These are phyloP conservation scores for Paxillus ammoniavirescens DNA, from an alignment of 768 basidiomycete species.

Conservation along the genomic window DNA sequence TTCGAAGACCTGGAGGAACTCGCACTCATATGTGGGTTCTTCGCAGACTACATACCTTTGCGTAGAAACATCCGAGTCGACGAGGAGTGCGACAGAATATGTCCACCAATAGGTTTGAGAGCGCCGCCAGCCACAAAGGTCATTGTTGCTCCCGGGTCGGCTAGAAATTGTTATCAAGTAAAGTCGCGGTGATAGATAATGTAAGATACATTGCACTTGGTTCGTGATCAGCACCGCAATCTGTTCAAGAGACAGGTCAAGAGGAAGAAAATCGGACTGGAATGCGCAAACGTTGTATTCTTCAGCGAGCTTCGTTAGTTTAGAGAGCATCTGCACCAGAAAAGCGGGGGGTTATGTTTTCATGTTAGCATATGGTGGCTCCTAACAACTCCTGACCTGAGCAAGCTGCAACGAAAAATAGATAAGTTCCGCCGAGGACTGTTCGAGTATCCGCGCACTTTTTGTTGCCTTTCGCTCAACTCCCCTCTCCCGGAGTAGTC, in stretches of 20 bases:
- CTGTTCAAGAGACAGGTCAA: constrained; percentile 35
- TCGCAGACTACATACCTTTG: constrained; percentile 55
- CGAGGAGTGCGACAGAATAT: constrained; percentile 86
- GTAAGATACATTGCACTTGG: constrained; percentile 75
- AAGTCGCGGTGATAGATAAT: neutral
- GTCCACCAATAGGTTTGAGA: constrained; percentile 87
- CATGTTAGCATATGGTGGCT: neutral
- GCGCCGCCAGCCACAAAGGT: constrained; percentile 94
- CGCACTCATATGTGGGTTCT: neutral
- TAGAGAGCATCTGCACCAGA: constrained; percentile 74
- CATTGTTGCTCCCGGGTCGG: constrained; percentile 94
- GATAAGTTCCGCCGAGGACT: constrained; percentile 3
- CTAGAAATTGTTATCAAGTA: constrained; percentile 36
- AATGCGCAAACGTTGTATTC: constrained; percentile 71
- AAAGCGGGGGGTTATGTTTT: neutral
- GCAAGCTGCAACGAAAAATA: constrained; percentile 56
- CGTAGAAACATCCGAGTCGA: constrained; percentile 83
- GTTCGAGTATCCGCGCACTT: constrained; percentile 40
- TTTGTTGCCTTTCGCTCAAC: constrained; percentile 91
- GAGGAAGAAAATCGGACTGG: neutral
- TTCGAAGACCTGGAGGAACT: neutral
- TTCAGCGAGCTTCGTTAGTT: constrained; percentile 87
- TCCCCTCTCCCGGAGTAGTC: constrained; percentile 95
- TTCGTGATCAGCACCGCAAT: constrained; percentile 88
- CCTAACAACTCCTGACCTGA: constrained; percentile 53